These are phyloP conservation scores for Candida ponderosae DNA, from an alignment of 805 yeast species.

Conservation along the genomic window DNA sequence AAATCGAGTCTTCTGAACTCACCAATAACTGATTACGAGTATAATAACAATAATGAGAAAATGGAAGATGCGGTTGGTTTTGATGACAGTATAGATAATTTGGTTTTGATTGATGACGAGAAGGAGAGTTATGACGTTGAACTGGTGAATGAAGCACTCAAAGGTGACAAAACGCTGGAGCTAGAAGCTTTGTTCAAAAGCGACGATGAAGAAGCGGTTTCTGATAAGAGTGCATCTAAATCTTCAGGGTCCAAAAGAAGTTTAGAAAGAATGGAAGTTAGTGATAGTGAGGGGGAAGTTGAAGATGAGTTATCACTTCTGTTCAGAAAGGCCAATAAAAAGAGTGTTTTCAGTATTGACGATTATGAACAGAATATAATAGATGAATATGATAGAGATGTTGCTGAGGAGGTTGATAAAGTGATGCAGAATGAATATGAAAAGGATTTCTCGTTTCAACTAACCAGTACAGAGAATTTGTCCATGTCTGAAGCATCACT, in stretches of 20 bases:
- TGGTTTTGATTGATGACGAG: too few species aligned
- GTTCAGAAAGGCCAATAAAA: not conserved
- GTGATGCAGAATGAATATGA: slow-evolving; percentile 8
- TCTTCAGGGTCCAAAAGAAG: too few species aligned
- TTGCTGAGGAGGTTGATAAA: slow-evolving; percentile 2
- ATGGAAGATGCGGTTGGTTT: too few species aligned
- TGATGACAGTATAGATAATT: too few species aligned
- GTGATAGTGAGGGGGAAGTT: not conserved
- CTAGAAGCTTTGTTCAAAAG: too few species aligned
- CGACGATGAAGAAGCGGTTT: too few species aligned
- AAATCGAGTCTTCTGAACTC: too few species aligned
- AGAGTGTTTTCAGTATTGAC: slow-evolving; percentile 2
- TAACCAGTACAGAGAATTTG: not conserved
- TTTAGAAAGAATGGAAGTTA: not conserved
- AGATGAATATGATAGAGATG: not conserved
- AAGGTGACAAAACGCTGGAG: too few species aligned
- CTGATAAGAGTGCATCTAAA: too few species aligned
- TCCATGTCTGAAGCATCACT: not conserved
- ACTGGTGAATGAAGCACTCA: too few species aligned
- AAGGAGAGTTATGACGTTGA: too few species aligned
- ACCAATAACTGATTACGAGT: not conserved
- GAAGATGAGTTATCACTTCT: not conserved
- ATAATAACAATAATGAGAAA: too few species aligned
- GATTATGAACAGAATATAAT: slow-evolving; percentile 9
- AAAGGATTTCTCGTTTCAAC: not conserved